Base-by-base conservation (phyloP, 257 asterid genomes). In the Nicotiana paniculata region DNA sequence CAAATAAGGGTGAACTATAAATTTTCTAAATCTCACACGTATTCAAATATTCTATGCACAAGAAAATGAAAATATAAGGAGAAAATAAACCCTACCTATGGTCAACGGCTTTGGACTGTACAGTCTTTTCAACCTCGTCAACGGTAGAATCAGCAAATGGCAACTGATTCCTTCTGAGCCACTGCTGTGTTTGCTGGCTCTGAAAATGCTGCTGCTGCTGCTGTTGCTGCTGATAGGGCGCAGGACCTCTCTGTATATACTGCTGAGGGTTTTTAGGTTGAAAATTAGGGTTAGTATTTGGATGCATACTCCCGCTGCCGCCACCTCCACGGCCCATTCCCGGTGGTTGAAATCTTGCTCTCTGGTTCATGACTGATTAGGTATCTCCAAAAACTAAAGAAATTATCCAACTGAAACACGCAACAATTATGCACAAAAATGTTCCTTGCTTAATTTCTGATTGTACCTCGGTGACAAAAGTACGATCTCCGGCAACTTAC, bases 341-440 rank as follows among this genome's bases (percentile, higher is more conserved):
- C 65, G 98, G 99, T 53, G 97, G 95, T 81, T 97, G 99, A 88
- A 91, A 93, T 81, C 99, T 91, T 67, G 97, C 87, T 78, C 97
- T 86, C 68, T 91, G 89, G 90, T 86, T 88, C 99, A 95, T 95
- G 90, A n/a, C 86, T 75, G 82, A 43, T 28, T 70, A 70, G n/a
- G 58, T 69, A 21, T 70, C 32, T 43, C 33, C 66, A 77, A 68
- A 77, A 83, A 54, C 81, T 82, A 79, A 13, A 54, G 80, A 68
- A 78, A 82, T 83, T 62, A 88, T 26, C 77, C 61, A 63, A 15
- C 33, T 15, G n/a, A 57, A 82, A 87, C 87, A 68, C 80, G 28
- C 48, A 58, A 75, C 64, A 82, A 72, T 61, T 68, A 83, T 84
- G 68, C 13, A 84, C 72, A 77, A 15, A 83, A 88, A 58, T 16